Base-by-base conservation (phyloP, 1,139 yeast genomes). In the Meyerozyma guilliermondii region DNA sequence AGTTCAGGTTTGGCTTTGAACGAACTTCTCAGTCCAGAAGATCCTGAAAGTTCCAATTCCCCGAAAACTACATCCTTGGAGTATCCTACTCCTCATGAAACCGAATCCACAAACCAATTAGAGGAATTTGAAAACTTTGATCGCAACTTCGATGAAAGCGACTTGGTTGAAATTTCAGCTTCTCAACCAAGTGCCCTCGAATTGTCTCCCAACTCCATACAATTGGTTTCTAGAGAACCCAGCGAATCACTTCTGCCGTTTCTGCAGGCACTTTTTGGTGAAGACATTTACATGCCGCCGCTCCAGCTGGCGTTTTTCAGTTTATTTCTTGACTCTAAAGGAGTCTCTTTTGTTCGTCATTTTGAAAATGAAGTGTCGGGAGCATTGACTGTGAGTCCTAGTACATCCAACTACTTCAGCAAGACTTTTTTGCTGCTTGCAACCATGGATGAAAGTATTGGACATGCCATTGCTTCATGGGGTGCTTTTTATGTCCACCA, bases 351-450 rank as follows among this genome's bases (percentile, higher is more conserved):
- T 14, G 51, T 29, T 16, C 33, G 18, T 5, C 33, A 29, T 16
- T 29, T 29, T 10, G 33, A 29, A 18, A 14, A 5, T 18, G 33
- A 29, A 16, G 33, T 29, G 18, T 29, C 33, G 17, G 14, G 33
- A 2, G 33, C 33, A 13, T 14, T 29, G 18, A 29, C 33, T 2
- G 33, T 29, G 17, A 29, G 33, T 18, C 33, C 33, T 3, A 13
- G 33, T 9, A 29, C 48, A 33, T 50, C 50, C 50, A 54, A 54
- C 42, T 53, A 54, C 41, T 53, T 53, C 33, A 43, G 50, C 43
- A 52, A 50, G 39, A 54, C 58, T 5, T 53, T 53, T 33, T 40
- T 52, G 28, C 44, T 46, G 22, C 42, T 50, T 2, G 56, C 56
- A 4, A 39, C 46, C 16, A 29, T 38, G 2, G 50, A 50, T 28